Conservation (phyloP, 345 rosid species). For the Lepidium africanum region DNA sequence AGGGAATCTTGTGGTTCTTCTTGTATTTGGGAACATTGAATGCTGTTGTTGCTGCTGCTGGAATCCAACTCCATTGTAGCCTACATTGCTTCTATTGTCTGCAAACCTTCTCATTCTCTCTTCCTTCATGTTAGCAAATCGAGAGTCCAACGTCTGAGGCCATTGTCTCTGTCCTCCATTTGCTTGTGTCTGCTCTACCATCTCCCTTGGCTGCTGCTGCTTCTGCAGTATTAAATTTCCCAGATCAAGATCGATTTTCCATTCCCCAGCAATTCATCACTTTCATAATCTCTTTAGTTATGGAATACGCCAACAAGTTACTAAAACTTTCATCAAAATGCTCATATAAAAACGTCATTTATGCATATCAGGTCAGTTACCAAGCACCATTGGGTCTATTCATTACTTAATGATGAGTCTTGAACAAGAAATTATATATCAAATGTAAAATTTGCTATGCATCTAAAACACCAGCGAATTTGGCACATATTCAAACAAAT, state of each 20-base stretch:
- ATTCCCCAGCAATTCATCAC: background rate
- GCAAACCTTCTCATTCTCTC: constrained; percentile 46
- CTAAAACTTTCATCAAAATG: background rate
- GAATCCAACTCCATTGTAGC: constrained; percentile 24
- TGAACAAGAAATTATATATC: background rate
- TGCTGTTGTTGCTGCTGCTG: constrained; percentile 21
- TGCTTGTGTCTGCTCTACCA: constrained; percentile 13
- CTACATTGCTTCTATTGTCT: constrained; percentile 25
- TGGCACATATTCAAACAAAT: no score
- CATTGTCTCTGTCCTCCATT: constrained; percentile 39
- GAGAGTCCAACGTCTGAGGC: constrained; percentile 73
- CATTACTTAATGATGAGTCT: background rate
- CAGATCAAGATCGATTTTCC: background rate
- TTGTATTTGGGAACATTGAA: constrained; percentile 40
- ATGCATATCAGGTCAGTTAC: background rate
- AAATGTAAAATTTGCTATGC: background rate
- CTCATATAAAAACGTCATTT: background rate
- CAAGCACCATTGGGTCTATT: background rate
- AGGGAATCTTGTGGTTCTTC: constrained; percentile 39
- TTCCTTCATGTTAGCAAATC: constrained; percentile 81
- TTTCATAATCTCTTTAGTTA: background rate
- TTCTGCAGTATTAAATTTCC: constrained; percentile 10
- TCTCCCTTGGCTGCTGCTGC: constrained; percentile 27
- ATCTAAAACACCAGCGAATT: no score
- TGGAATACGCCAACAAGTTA: background rate